Conservation (phyloP, 768 basidiomycete species). For the Rossbeevera mucosa region DNA sequence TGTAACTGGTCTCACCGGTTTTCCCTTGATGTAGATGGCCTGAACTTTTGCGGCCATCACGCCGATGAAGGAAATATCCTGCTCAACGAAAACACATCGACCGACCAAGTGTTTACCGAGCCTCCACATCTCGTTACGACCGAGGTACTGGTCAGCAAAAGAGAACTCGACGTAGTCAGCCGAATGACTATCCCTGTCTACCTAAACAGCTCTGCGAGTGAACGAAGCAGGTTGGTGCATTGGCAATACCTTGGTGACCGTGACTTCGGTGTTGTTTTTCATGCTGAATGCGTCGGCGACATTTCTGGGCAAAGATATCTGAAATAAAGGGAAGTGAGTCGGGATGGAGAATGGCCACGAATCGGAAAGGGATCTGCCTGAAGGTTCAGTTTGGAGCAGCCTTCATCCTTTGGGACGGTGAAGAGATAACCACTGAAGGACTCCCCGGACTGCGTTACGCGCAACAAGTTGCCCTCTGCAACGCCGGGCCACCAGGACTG, state of each 20-base stretch:
- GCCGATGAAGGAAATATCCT: constrained; percentile 84
- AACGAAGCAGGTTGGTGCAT: background rate
- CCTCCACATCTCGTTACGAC: constrained; percentile 96
- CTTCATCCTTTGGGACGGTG: constrained; percentile 62
- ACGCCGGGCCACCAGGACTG: constrained; percentile 77
- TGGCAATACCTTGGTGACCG: constrained; percentile 59
- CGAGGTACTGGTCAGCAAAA: constrained; percentile 94
- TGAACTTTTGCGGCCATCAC: constrained; percentile 79
- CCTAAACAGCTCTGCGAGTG: constrained; percentile 38
- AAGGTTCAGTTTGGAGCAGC: constrained; percentile 53
- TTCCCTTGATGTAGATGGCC: constrained; percentile 65
- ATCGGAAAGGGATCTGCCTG: constrained; percentile 41
- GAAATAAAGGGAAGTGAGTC: constrained; percentile 1
- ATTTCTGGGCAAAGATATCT: constrained; percentile 74
- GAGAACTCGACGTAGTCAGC: constrained; percentile 85
- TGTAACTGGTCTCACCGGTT: constrained; percentile 43
- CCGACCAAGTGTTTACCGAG: constrained; percentile 77
- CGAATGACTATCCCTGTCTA: constrained; percentile 55
- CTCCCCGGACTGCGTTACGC: constrained; percentile 45
- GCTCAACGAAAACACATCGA: constrained; percentile 76
- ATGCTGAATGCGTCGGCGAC: constrained; percentile 68
- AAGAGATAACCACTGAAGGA: constrained; percentile 56
- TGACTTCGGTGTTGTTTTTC: constrained; percentile 69
- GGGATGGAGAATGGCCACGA: background rate
- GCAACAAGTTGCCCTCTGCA: constrained; percentile 67